Evolutionary conservation across 495 filamentous ascomycete species (phyloP).

Genomic region (Penicillium bovifimosum): DNA sequence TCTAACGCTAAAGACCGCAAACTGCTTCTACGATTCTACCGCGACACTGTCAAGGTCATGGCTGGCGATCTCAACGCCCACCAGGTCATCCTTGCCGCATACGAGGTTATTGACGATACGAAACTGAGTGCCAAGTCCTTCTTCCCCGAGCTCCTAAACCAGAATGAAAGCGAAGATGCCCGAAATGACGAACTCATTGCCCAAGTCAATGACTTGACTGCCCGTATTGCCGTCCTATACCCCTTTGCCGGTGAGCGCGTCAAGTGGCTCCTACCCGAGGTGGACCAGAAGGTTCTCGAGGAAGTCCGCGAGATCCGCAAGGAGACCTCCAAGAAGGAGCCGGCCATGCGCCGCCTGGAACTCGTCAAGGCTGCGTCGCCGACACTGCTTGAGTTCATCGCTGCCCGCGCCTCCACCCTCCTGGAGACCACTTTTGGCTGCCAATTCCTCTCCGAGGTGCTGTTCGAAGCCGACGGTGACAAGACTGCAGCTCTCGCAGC

Average conservation of each 20-base stretch:
- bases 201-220: conserved; percentile 61
- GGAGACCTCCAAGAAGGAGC: conserved; percentile 86
- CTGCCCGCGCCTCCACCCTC: conserved; percentile 58
- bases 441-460: conserved; percentile 76
- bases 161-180: conserved; percentile 51
- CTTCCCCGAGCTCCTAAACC: conserved; percentile 73
- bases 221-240: conserved; percentile 76
- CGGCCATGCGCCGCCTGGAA: conserved; percentile 67
- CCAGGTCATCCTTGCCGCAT: conserved; percentile 72
- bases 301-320: conserved; percentile 71
- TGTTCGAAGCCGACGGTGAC: conserved; percentile 70
- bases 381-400: conserved; percentile 68
- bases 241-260: conserved; percentile 68
- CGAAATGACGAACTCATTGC: conserved; percentile 55
- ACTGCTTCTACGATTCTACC: conserved; percentile 76
- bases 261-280: conserved; percentile 59
- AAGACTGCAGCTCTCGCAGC: conserved; percentile 64
- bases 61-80: conserved; percentile 74
- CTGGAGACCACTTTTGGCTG: conserved; percentile 74
- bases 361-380: conserved; percentile 53
- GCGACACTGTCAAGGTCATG: conserved; percentile 77
- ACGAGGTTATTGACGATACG: conserved; percentile 91
- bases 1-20: conserved; percentile 90
- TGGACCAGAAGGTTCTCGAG: conserved; percentile 58
- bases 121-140: conserved; percentile 79